Conservation (phyloP, 2,329 filamentous ascomycete genomes). For the Alternaria gaisen region DNA sequence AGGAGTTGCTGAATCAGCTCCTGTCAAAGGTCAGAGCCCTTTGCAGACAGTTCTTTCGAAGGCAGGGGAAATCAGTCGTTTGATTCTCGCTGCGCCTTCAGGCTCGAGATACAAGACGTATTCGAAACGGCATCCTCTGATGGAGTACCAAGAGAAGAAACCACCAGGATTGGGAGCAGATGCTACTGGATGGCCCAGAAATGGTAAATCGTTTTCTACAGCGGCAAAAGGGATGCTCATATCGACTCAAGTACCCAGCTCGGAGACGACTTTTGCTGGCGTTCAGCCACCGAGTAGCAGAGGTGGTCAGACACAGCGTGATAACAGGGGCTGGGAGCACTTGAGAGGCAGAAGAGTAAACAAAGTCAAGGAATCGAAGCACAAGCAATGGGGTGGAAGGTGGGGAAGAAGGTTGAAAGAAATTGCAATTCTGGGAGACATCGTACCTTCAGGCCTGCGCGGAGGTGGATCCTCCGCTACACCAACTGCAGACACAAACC, state of each 20-base stretch:
- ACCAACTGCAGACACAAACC: not conserved
- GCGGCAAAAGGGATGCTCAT: not conserved
- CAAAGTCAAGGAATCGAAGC: not conserved
- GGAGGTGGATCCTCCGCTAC: not conserved
- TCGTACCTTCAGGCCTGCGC: not conserved
- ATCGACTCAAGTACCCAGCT: not conserved
- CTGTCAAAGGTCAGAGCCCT: not conserved
- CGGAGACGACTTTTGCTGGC: not conserved
- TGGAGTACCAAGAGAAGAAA: not conserved
- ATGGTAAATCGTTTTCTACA: not conserved
- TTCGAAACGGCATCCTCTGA: constrained; percentile 12
- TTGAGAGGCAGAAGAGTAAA: not conserved
- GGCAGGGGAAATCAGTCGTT: constrained; percentile 20
- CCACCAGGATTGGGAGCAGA: constrained; percentile 4
- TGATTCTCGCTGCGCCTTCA: constrained; percentile 23
- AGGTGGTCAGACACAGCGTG: not conserved
- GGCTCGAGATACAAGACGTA: constrained; percentile 19
- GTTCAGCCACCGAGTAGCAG: not conserved
- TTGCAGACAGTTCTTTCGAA: constrained; percentile 6
- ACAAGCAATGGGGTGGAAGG: not conserved
- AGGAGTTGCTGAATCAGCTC: not conserved
- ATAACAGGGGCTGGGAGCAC: constrained; percentile 1
- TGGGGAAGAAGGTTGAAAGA: not conserved
- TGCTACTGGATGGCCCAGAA: constrained; percentile 3
- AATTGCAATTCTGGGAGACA: not conserved